These are phyloP conservation scores for Teunomyces gatunensis DNA, from an alignment of 805 yeast species.

Conservation along the genomic window DNA sequence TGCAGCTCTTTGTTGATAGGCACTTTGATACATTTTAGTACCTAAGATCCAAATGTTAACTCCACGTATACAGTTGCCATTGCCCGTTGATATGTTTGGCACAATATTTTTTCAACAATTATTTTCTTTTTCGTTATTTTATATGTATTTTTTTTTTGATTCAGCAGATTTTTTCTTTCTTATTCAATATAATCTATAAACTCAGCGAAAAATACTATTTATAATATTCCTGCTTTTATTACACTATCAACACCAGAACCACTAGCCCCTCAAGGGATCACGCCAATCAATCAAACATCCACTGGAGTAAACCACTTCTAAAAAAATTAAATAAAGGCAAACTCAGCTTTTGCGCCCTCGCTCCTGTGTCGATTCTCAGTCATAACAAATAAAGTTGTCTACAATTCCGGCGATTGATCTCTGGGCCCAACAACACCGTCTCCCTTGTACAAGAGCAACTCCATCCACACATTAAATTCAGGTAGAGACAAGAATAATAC, in stretches of 20 bases:
- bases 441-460: background rate
- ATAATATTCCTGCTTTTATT: slow-evolving; percentile 1
- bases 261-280: background rate
- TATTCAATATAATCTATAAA: slow-evolving; percentile 1
- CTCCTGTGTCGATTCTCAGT: slow-evolving; percentile 4
- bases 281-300: background rate
- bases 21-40: background rate
- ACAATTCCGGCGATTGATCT: slow-evolving; percentile 1
- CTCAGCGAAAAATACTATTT: slow-evolving; percentile 4
- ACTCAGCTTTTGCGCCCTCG: background rate
- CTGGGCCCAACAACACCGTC: background rate
- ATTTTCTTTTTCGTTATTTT: slow-evolving; percentile 1
- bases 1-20: background rate
- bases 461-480: background rate
- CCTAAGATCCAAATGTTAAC: background rate
- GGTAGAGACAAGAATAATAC: background rate
- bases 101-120: background rate
- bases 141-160: slow-evolving; percentile 1
- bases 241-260: background rate
- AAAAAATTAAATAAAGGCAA: background rate
- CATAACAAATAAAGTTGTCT: slow-evolving; percentile 1
- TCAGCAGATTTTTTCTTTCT: slow-evolving; percentile 2
- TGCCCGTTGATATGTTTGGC: background rate
- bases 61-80: slow-evolving; percentile 3
- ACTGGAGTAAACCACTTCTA: background rate